Base-by-base conservation (phyloP, 2,329 filamentous ascomycete genomes). In the Leptodontidium sp. region DNA sequence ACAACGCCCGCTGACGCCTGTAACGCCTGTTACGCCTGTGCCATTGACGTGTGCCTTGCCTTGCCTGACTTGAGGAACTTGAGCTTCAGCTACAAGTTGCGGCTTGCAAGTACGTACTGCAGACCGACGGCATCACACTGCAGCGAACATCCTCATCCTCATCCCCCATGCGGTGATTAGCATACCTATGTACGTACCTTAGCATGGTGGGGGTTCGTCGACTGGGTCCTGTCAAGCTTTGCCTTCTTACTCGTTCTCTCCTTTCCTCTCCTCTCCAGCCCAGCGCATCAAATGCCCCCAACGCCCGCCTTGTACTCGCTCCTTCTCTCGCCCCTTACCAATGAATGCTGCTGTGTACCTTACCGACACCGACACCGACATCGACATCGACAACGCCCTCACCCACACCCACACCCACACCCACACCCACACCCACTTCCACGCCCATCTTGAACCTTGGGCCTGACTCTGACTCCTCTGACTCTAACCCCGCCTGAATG, bases 301-400 rank as follows among this genome's bases (percentile, higher is more conserved):
- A 38, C 61, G 21, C 59, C 43, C 38, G 43, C 43, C 40, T n/a
- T 1, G 24, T 49, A 50, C 59, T 49, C 26, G 59, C 43, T 53
- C 50, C 14, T 52, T 26, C 32, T 9, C 5, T 57, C 49, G 24
- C 50, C 62, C 21, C 35, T 24, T 64, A 14, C 50, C 21, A 52
- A 26, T 26, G 50, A 11, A 32, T 26, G 26, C 50, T 53, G 50
- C 50, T 53, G 50, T 32, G 49, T 26, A 50, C 21, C 49, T 2
- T 21, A 21, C 21, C 21, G 21, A 21, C 21, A 21, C 21, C 21
- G 21, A 21, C 21, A 21, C 21, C 21, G 21, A 21, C 21, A 21
- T 21, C 21, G 21, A 26, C 49, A 14, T 11, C 49, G 49, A 26
- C 21, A 8, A 35, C 32, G 32, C 32, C 32, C 32, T 5, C 32